Conservation (phyloP, 2,329 filamentous ascomycete genomes). For the Ascochyta pisi region DNA sequence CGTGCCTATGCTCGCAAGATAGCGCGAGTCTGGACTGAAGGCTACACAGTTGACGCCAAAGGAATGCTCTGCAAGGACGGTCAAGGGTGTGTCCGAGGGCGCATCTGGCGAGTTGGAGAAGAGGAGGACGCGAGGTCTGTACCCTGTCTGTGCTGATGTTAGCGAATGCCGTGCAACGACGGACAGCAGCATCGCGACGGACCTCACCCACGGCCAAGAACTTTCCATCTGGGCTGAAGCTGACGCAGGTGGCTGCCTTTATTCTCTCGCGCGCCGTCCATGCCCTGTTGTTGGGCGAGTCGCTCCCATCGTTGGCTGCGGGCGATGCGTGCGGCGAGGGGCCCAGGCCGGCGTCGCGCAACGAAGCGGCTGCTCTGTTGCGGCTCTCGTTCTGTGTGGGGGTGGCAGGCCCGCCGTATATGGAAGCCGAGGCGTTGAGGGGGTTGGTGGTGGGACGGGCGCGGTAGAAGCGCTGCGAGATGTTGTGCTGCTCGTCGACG, state of each 20-base stretch:
- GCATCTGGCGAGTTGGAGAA: constrained; percentile 80
- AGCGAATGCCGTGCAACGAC: constrained; percentile 26
- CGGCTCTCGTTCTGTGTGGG: constrained; percentile 60
- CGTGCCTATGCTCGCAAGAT: constrained; percentile 85
- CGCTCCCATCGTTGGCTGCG: constrained; percentile 58
- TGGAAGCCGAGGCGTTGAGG: constrained; percentile 64
- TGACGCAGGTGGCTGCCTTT: constrained; percentile 90
- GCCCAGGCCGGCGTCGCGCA: constrained; percentile 57
- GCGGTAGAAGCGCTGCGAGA: constrained; percentile 86
- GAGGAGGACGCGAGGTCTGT: constrained; percentile 87
- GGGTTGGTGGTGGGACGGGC: constrained; percentile 77
- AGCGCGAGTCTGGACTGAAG: constrained; percentile 86
- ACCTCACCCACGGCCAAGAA: constrained; percentile 90
- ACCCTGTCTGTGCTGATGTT: constrained; percentile 70
- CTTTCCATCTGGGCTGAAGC: constrained; percentile 84
- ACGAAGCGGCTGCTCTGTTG: constrained; percentile 64
- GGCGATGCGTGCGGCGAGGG: constrained; percentile 56
- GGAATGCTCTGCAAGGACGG: constrained; percentile 85
- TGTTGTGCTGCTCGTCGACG: constrained; percentile 68
- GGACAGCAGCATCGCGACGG: constrained; percentile 28
- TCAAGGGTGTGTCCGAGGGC: constrained; percentile 80
- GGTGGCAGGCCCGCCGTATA: constrained; percentile 61
- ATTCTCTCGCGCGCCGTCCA: constrained; percentile 92
- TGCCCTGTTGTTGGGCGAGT: constrained; percentile 69
- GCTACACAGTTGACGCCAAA: constrained; percentile 88